These are phyloP conservation scores for Venturia nashicola DNA, from an alignment of 2,329 filamentous ascomycete species.

Conservation along the genomic window DNA sequence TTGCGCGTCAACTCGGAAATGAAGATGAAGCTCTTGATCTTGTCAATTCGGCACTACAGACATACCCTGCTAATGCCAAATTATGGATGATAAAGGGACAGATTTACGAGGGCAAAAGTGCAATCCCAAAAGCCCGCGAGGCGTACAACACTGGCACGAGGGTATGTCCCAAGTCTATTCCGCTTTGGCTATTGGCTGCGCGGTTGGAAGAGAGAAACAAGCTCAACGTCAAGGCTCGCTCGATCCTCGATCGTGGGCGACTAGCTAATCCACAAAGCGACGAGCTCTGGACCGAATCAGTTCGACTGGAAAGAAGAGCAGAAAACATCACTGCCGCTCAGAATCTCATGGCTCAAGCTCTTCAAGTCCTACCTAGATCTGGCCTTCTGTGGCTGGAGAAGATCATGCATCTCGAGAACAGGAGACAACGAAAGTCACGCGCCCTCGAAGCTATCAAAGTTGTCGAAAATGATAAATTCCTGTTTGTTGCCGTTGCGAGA, in stretches of 20 bases:
- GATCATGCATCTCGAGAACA: constrained; percentile 85
- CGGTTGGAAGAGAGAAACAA: constrained; percentile 78
- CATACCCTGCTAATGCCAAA: constrained; percentile 77
- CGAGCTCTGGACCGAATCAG: constrained; percentile 84
- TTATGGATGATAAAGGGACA: constrained; percentile 99
- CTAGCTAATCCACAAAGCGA: constrained; percentile 76
- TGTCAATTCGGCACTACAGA: constrained; percentile 71
- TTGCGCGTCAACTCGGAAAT: constrained; percentile 76
- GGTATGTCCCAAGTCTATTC: constrained; percentile 69
- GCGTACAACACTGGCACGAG: constrained; percentile 82
- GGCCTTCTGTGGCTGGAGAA: constrained; percentile 87
- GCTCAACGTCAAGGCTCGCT: constrained; percentile 80
- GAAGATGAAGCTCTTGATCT: constrained; percentile 73
- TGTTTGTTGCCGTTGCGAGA: constrained; percentile 84
- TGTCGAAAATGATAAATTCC: constrained; percentile 77
- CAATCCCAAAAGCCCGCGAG: constrained; percentile 73
- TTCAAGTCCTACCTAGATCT: constrained; percentile 81
- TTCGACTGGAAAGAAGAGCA: constrained; percentile 80
- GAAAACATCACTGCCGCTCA: constrained; percentile 76
- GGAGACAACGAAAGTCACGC: constrained; percentile 84
- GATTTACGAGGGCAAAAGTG: constrained; percentile 70
- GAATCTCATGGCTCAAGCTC: constrained; percentile 81
- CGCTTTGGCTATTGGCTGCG: constrained; percentile 81
- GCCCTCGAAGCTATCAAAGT: constrained; percentile 94
- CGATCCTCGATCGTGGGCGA: constrained; percentile 81